Conservation (phyloP, 2,329 filamentous ascomycete species). For the Scolecobasidium constrictum region DNA sequence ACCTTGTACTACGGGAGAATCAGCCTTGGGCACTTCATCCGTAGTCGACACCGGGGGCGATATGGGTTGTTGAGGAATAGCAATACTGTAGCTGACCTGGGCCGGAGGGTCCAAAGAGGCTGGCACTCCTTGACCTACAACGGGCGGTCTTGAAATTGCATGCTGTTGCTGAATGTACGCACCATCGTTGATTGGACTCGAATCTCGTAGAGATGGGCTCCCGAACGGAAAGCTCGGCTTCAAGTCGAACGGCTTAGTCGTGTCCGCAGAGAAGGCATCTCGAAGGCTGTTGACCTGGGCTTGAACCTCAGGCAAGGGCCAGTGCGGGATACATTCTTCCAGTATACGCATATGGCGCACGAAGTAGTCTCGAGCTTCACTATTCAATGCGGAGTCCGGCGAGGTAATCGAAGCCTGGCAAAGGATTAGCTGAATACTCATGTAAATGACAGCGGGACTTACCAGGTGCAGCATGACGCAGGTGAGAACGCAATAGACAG, state of each 20-base stretch:
- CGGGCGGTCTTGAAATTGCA: conserved; percentile 23
- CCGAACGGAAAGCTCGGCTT: conserved; percentile 82
- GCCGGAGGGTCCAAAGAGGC: conserved; percentile 39
- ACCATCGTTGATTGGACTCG: conserved; percentile 49
- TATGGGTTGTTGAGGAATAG: conserved; percentile 49
- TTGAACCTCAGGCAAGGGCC: conserved; percentile 84
- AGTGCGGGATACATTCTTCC: conserved; percentile 70
- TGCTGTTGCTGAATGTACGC: conserved; percentile 33
- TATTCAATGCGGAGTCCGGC: conserved; percentile 78
- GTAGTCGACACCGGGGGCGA: conserved; percentile 70
- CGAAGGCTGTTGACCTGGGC: conserved; percentile 81
- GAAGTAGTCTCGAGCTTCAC: conserved; percentile 79
- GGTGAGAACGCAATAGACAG: conserved; percentile 82
- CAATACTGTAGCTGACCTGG: conserved; percentile 52
- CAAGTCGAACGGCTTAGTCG: conserved; percentile 73
- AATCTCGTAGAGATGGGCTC: conserved; percentile 46
- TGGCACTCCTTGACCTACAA: conserved; percentile 20
- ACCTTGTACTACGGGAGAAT: conserved; percentile 62
- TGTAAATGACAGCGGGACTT: conserved; percentile 35
- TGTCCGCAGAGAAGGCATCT: conserved; percentile 83
- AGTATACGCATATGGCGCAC: conserved; percentile 88
- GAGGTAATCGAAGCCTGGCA: conserved; percentile 89
- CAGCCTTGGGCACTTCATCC: conserved; percentile 63
- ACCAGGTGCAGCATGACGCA: conserved; percentile 92
- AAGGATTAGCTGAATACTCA: no score